Conservation (phyloP, 164 flowering plant genomes). For the Umbellularia californica region DNA sequence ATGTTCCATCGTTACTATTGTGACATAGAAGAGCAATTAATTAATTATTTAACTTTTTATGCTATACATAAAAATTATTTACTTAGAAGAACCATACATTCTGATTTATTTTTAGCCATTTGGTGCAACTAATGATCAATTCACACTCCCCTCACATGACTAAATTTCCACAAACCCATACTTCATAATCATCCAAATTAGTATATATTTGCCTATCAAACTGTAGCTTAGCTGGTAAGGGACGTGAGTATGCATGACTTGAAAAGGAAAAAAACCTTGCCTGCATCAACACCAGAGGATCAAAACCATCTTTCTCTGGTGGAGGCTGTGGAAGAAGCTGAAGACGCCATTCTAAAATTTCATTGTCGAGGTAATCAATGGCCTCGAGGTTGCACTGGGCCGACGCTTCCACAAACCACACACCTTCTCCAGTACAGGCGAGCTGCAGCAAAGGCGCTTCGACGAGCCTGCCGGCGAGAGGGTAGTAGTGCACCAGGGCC, state of each 20-base stretch:
- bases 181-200: too few species aligned
- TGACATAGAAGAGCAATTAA: too few species aligned
- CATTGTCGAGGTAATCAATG: constrained; percentile 35
- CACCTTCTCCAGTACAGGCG: constrained; percentile 48
- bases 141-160: too few species aligned
- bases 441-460: constrained; percentile 23
- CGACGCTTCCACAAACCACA: constrained; percentile 56
- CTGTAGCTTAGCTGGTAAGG: too few species aligned
- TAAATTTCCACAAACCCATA: too few species aligned
- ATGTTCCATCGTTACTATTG: too few species aligned
- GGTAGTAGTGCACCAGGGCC: constrained; percentile 65
- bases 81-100: too few species aligned
- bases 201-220: too few species aligned
- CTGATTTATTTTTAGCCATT: too few species aligned
- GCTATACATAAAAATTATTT: too few species aligned
- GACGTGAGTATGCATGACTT: neutral
- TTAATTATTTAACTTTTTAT: too few species aligned
- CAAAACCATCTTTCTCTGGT: constrained; percentile 16
- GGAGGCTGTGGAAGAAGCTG: constrained; percentile 44
- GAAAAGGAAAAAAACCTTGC: constrained; percentile 11
- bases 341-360: constrained; percentile 25
- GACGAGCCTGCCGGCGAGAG: constrained; percentile 55
- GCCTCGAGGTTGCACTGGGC: constrained; percentile 37
- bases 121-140: too few species aligned
- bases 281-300: constrained; percentile 63